phyloP scores from a whole-genome alignment of 2,329 filamentous ascomycete species.

The Fusarium foetens region DNA sequence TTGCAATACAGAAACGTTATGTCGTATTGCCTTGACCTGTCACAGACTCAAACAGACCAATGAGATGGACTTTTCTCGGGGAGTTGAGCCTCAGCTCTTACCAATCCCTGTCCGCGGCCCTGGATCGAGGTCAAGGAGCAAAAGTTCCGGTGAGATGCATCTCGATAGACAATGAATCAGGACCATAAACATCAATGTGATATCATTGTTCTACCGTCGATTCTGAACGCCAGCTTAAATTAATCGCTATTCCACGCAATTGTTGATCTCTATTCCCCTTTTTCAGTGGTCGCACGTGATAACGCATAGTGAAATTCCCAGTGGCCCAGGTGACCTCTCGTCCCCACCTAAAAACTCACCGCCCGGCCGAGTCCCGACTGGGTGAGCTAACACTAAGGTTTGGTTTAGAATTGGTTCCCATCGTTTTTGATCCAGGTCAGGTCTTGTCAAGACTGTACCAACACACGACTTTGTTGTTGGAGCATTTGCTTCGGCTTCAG shows the following conservation, averaged over 20 bases:
- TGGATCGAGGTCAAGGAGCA: slow-evolving; percentile 17
- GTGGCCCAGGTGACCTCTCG: slow-evolving; percentile 42
- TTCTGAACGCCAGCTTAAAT: background rate
- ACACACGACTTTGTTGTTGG: slow-evolving; percentile 19
- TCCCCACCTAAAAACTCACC: slow-evolving; percentile 42
- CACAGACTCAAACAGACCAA: slow-evolving; percentile 6
- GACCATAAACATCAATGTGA: background rate
- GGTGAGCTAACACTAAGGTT: slow-evolving; percentile 21
- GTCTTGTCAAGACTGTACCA: slow-evolving; percentile 6
- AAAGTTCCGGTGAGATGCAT: slow-evolving; percentile 17
- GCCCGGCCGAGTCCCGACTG: slow-evolving; percentile 43
- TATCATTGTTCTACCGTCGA: slow-evolving; percentile 2
- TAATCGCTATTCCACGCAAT: background rate
- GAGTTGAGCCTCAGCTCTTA: slow-evolving; percentile 21
- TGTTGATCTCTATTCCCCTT: background rate
- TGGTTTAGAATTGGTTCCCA: slow-evolving; percentile 3
- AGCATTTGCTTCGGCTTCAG: slow-evolving; percentile 38
- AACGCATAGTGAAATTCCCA: slow-evolving; percentile 39
- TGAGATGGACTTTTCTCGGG: slow-evolving; percentile 2
- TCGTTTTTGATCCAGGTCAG: slow-evolving; percentile 1
- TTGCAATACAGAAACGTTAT: background rate
- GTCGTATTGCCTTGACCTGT: background rate
- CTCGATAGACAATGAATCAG: background rate
- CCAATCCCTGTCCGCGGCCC: slow-evolving; percentile 11
- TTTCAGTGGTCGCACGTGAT: slow-evolving; percentile 33